Conservation (phyloP, 2,329 filamentous ascomycete genomes). For the Trichoderma endophyticum region DNA sequence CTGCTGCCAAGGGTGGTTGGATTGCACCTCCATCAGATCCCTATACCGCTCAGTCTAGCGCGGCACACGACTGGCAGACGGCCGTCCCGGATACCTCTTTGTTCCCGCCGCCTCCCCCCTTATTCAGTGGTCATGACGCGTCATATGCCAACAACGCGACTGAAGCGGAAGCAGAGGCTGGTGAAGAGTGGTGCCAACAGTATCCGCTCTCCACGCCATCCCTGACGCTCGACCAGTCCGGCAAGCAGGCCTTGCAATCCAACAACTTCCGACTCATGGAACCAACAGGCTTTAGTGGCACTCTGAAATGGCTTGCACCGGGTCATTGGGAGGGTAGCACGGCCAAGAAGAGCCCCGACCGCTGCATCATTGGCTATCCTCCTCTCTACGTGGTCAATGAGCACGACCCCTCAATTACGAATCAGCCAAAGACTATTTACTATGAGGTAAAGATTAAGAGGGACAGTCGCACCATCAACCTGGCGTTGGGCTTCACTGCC, state of each 20-base stretch:
- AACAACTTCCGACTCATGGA: slow-evolving; percentile 55
- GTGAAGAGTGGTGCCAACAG: slow-evolving; percentile 61
- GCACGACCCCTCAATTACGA: slow-evolving; percentile 52
- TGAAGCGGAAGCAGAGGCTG: slow-evolving; percentile 60
- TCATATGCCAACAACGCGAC: slow-evolving; percentile 70
- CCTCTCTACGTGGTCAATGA: slow-evolving; percentile 64
- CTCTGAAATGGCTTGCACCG: slow-evolving; percentile 42
- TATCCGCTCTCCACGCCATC: slow-evolving; percentile 58
- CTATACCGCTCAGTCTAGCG: slow-evolving; percentile 28
- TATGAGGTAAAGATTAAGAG: slow-evolving; percentile 69
- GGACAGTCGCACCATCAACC: slow-evolving; percentile 44
- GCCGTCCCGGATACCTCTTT: slow-evolving; percentile 70
- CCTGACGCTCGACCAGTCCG: slow-evolving; percentile 45
- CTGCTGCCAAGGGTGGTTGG: slow-evolving; percentile 22
- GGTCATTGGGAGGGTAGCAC: slow-evolving; percentile 53
- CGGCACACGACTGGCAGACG: slow-evolving; percentile 65
- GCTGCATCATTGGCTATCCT: slow-evolving; percentile 63
- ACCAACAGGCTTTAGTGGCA: slow-evolving; percentile 47
- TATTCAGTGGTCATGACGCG: slow-evolving; percentile 60
- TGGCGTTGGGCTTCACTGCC: slow-evolving; percentile 69
- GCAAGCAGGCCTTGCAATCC: slow-evolving; percentile 45
- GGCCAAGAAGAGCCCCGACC: slow-evolving; percentile 50
- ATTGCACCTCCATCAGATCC: slow-evolving; percentile 39
- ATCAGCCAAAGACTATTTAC: slow-evolving; percentile 56
- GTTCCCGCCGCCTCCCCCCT: slow-evolving; percentile 68